A percentile compares a stretch with the other conserved stretches of the same genome.
These are phyloP conservation scores for Boeremia exigua DNA, from an alignment of 2,329 filamentous ascomycete genomes.

Conservation along the genomic window DNA sequence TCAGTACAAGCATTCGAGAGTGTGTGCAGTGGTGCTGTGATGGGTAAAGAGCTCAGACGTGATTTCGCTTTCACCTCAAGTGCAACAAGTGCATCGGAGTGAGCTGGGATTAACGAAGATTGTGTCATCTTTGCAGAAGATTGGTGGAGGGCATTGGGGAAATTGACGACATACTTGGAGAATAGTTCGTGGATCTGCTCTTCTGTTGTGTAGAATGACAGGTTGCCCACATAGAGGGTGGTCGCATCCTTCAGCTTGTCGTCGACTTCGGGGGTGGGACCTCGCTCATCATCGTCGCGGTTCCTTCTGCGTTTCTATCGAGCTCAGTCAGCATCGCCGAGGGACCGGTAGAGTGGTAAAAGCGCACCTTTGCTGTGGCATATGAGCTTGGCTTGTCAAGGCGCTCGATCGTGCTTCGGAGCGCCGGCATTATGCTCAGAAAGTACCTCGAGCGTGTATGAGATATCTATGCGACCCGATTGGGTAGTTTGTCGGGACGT, in stretches of 20 bases:
- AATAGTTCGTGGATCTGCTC: conserved; percentile 99
- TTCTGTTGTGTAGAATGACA: conserved; percentile 98
- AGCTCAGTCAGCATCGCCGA: conserved; percentile 13
- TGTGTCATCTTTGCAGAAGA: conserved; percentile 72
- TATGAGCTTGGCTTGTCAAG: conserved; percentile 96
- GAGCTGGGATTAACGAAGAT: conserved; percentile 97
- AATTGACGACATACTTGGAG: conserved; percentile 62
- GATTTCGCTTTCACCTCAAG: conserved; percentile 86
- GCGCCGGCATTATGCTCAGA: conserved; percentile 32
- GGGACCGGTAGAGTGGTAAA: not conserved
- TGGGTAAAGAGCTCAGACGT: conserved; percentile 54
- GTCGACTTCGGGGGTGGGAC: conserved; percentile 64
- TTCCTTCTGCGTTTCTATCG: conserved; percentile 73
- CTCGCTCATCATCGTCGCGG: conserved; percentile 64
- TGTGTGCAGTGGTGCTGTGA: conserved; percentile 32
- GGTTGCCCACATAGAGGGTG: conserved; percentile 96
- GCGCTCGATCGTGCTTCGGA: conserved; percentile 83
- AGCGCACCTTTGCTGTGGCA: conserved; percentile 76
- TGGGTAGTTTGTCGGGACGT: not conserved
- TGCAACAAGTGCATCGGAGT: conserved; percentile 88
- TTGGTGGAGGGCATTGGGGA: not conserved
- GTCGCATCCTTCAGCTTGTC: conserved; percentile 87
- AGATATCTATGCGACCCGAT: conserved; percentile 5
- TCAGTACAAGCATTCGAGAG: conserved; percentile 26
- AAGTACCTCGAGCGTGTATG: not conserved